Base-by-base conservation (phyloP, 2,329 filamentous ascomycete genomes). In the Talaromyces sp. region DNA sequence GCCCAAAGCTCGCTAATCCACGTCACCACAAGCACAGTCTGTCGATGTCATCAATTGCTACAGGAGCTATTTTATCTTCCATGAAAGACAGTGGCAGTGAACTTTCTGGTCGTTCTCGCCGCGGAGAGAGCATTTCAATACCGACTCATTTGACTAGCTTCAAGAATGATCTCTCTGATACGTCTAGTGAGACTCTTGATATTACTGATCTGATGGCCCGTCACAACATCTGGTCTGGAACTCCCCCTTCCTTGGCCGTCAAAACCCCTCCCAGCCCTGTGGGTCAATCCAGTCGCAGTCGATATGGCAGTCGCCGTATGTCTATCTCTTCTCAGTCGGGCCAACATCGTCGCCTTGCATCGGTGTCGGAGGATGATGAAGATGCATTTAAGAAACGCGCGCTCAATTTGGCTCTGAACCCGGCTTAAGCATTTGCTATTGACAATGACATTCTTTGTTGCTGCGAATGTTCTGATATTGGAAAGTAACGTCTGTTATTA, bases 1-100 rank as follows among this genome's bases (percentile, higher is more conserved):
- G 25, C 17, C 49, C 49, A 17, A 30, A 52, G 15, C 25, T 11
- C 27, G 11, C 10, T 53, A 22, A 5, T 25, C n/a, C 36, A 39
- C 30, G n/a, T 27, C 61, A 57, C 49, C 61, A 60, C 54, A 53
- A 63, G 47, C 61, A 60, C 33, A 63, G 57, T 19, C 47, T 54
- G 33, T 63, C 61, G 6, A 39, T 63, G 17, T 63, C 61, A n/a
- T 58, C 58, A 19, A 44, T 42, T 32, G 58, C 27, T 22, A 28
- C 39, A 17, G 17, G 47, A 17, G 17, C 15, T 2, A 15, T 10
- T 22, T n/a, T 42, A 19, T 22, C 22, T n/a, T 32, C 49, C 1
- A 33, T 22, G 28, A 27, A 7, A 7, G 42, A 27, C n/a, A 52
- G 9, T 11, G 6, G 17, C 15, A 42, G 32, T 32, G 47, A 55